Base-by-base conservation (phyloP, 2,329 filamentous ascomycete species). In the Lomentospora prolificans region DNA sequence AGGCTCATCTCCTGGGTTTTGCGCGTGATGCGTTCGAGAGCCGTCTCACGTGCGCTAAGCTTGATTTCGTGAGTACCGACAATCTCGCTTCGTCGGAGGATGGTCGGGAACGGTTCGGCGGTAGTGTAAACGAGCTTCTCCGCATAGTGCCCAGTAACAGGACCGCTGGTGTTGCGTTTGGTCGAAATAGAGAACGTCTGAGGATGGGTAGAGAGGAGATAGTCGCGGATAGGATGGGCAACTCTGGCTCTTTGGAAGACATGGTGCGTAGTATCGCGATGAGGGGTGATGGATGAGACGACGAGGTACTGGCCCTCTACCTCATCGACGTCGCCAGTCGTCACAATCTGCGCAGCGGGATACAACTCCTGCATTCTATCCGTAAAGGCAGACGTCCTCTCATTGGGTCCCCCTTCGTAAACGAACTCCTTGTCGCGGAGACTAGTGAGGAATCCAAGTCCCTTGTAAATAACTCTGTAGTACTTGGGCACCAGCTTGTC, bases 351-450 rank as follows among this genome's bases (percentile, higher is more conserved):
- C 3, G 92, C 91, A 2, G 86, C 76, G 3, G 91, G 92, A 65
- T 95, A 90, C 64, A 95, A 86, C 67, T 91, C 87, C 66, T 95
- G 91, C 81, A 97, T 89, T 52, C 89, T 86, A 66, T 96, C 91
- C 1, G 89, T 89, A 63, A 97, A 97, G 3, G 84, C 85, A 1
- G 84, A 82, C 41, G 89, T 83, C 22, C 87, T 82, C 69, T 97
- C 92, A 5, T 77, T 83, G 0, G 86, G 78, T 1, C 84, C 81
- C 0, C 89, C 90, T 69, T 97, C 90, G 63, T 95, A 95, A 56
- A 97, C 86, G 68, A 90, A 97, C 58, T 92, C 86, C 71, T 96
- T 96, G 69, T 96, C 90, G 53, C 90, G 81, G 22, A 97, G 69
- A 51, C 79, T 86, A 1, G 82, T 65, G 1, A 91, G 89, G 69